Evolutionary conservation across 495 filamentous ascomycete species (phyloP), one percentile per base, ranked within the genome.

Genomic region (Podospora bellae-mahoneyi): DNA sequence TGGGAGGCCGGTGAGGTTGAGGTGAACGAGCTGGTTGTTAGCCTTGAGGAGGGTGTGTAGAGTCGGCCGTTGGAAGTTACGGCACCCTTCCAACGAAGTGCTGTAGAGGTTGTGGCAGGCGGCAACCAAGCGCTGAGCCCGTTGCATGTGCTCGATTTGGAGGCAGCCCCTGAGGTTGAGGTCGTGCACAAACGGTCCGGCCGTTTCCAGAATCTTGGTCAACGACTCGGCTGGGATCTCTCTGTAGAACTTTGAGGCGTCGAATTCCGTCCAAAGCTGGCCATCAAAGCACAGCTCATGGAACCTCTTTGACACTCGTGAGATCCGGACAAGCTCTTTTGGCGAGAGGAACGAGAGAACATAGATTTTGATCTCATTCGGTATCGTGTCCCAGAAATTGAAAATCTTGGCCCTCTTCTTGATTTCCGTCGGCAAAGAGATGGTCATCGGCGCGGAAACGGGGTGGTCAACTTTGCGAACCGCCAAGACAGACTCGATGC

Each of bases 281-380:
- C 95, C 95, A 76, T 99, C 95, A 70, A 92, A 97, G 79, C 94
- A 97, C 82, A 93, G 90, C 39, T 84, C 80, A 76, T 97, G 83
- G 85, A 95, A 98, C 18, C 84, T 75, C 72, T 87, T 92, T 72
- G 88, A 93, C n/a, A 96, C 90, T 16, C 84, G 78, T 5, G 95
- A 96, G 60, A 86, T 87, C 64, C 91, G 88, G 10, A 98, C 86
- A 60, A 99, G 87, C 75, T 98, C 90, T 72, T 87, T 92, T 13
- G 94, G 93, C 30, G 80, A 84, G 30, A 98, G 79, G 72, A 90
- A 92, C 4, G 85, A 82, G 66, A 99, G 85, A 64, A 98, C 88
- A 48, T 89, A 77, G 69, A 95, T 84, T 72, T 89, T 89, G 64
- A 99, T 83, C 81, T 99, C 95, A 30, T 86, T 78, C 1, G 94